Percentiles rank a stretch among this genome's conserved stretches.
Conservation (phyloP, 305 asterid genomes). For the Rubia tinctorum region DNA sequence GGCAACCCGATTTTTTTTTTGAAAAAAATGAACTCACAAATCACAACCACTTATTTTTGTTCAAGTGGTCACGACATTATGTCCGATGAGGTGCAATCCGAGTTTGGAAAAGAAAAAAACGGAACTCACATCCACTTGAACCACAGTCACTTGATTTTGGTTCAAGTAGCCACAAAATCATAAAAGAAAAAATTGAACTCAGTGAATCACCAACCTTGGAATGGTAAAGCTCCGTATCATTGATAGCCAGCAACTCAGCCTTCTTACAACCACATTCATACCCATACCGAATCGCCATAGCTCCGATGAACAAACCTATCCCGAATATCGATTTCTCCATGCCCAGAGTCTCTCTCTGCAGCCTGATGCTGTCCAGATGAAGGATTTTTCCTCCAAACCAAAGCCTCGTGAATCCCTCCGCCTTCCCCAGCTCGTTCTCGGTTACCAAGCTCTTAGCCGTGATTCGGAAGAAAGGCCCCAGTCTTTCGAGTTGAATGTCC, state of each 20-base stretch:
- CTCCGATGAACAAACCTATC: slow-evolving; percentile 89
- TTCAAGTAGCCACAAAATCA: too few species aligned
- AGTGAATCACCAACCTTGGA: slow-evolving; percentile 47
- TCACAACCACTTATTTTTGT: too few species aligned
- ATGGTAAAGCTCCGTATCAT: slow-evolving; percentile 79
- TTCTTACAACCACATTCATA: slow-evolving; percentile 67
- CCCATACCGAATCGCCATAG: slow-evolving; percentile 79
- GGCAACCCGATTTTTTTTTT: too few species aligned
- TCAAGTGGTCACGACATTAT: too few species aligned
- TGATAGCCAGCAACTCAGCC: slow-evolving; percentile 92
- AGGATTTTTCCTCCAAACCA: slow-evolving; percentile 82
- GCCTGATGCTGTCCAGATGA: slow-evolving; percentile 73
- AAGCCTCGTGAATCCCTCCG: slow-evolving; percentile 73
- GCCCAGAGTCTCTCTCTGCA: slow-evolving; percentile 59
- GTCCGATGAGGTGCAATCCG: too few species aligned
- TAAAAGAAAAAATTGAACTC: not conserved
- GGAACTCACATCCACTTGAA: too few species aligned
- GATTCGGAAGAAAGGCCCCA: slow-evolving; percentile 91
- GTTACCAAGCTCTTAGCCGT: slow-evolving; percentile 55
- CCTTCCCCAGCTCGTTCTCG: slow-evolving; percentile 56
- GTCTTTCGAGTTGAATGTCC: slow-evolving; percentile 48
- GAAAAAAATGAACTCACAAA: too few species aligned
- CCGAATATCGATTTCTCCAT: slow-evolving; percentile 92
- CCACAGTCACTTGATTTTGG: too few species aligned
- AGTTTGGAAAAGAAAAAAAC: too few species aligned